Base-by-base conservation (phyloP, 116 monocot species). In the Iris pallida region DNA sequence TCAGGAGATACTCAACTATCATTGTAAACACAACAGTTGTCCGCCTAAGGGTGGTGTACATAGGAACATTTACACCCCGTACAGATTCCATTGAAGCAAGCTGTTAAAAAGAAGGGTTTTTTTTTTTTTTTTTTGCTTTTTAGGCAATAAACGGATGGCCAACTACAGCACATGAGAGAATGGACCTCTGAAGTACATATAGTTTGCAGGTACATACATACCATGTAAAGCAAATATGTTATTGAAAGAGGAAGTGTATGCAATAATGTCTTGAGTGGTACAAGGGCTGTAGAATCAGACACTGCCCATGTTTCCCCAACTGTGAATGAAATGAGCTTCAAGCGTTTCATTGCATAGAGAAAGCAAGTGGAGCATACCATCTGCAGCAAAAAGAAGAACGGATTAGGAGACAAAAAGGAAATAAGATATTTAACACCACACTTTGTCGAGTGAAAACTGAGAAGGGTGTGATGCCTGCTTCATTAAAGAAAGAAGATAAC, bases 61-160 rank as follows among this genome's bases (percentile, higher is more conserved):
- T 95, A 45, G 95, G 95, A 68, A 95, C 95, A 80, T 95, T 95
- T 46, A 95, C 95, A 59, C 95, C 95, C 70, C 95, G 95, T 41
- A 95, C 79, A 70, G 95, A 86, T 48, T 95, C 95, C 95, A 95
- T 95, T 15, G 87, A 85, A 69, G 89, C 92, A 65, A 97, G 68
- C 97, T 97, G 76, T 80, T 19, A 65, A 16, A 59, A 75, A 75
- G 7, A 67, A 8, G n/a, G 54, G 67, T 67, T 42, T 41, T n/a
- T n/a, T n/a, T n/a, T n/a, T n/a, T n/a, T n/a, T n/a, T n/a, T n/a
- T n/a, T n/a, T 4, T 15, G n/a, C 40, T 53, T 49, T 30, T 7
- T 42, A 42, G 4, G 42, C 40, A 14, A 42, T 20, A 7, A 67
- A 19, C 2, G 42, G 46, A 53, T 54, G 6, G 16, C 41, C 41